Evolutionary conservation across 495 filamentous ascomycete species (phyloP).

Genomic region (Cryomyces minteri): DNA sequence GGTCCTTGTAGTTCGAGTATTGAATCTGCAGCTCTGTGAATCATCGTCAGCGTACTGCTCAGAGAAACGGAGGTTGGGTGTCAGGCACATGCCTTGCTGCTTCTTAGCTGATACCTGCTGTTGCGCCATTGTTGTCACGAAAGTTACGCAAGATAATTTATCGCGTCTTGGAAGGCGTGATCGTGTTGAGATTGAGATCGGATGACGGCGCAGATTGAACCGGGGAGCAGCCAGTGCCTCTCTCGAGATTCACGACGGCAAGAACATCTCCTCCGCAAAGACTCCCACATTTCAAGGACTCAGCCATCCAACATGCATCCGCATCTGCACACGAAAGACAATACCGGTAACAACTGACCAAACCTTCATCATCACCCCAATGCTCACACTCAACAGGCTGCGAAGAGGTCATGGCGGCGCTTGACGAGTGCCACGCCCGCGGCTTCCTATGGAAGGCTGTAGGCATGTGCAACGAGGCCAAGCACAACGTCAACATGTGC

Average conservation of each 20-base stretch:
- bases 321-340: constrained; percentile 81
- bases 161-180: too few relatives aligned
- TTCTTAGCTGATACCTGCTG: constrained; percentile 19
- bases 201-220: too few relatives aligned
- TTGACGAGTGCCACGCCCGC: constrained; percentile 87
- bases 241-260: too few relatives aligned
- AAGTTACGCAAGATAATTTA: too few relatives aligned
- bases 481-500: constrained; percentile 64
- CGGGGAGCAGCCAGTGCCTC: too few relatives aligned
- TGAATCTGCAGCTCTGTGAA: constrained; percentile 71
- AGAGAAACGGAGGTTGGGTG: neutral
- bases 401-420: constrained; percentile 76
- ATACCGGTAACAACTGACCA: constrained; percentile 39
- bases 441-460: constrained; percentile 79
- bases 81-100: constrained; percentile 43
- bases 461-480: constrained; percentile 79
- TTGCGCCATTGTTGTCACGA: constrained; percentile 10
- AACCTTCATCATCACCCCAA: neutral
- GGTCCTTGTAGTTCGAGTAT: constrained; percentile 92
- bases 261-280: too few relatives aligned
- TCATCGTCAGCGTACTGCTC: constrained; percentile 1
- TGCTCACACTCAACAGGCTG: constrained; percentile 41
- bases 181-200: too few relatives aligned
- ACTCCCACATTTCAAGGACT: too few relatives aligned
- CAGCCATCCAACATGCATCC: constrained; percentile 78